phyloP scores from a whole-genome alignment of 768 basidiomycete species.

The Naganishia vaughanmartiniae region DNA sequence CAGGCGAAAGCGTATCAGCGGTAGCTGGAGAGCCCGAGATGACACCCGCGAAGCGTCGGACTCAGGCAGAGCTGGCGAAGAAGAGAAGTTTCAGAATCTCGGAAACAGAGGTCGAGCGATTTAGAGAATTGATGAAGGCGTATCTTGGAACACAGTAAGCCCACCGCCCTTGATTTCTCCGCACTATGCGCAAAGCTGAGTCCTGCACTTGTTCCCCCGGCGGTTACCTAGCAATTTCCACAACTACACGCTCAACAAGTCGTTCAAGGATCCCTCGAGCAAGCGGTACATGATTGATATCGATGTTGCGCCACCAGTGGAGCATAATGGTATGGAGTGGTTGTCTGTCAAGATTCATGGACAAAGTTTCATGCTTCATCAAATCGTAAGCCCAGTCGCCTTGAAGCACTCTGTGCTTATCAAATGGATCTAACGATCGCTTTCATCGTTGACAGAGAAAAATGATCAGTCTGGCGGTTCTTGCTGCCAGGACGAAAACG shows the following conservation, averaged over 20 bases:
- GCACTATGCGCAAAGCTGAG: not conserved
- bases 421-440: conserved; percentile 30
- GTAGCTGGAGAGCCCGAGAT: conserved; percentile 57
- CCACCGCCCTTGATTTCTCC: not conserved
- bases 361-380: conserved; percentile 98
- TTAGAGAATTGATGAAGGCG: conserved; percentile 62
- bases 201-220: too few species aligned
- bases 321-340: conserved; percentile 92
- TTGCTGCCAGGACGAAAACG: conserved; percentile 71
- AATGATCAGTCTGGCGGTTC: conserved; percentile 87
- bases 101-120: conserved; percentile 58
- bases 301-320: conserved; percentile 79
- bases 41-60: conserved; percentile 25
- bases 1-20: conserved; percentile 56
- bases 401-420: not conserved
- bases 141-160: conserved; percentile 75
- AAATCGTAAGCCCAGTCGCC: conserved; percentile 60
- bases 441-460: conserved; percentile 66
- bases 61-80: conserved; percentile 32
- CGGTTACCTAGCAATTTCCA: conserved; percentile 76
- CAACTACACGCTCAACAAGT: conserved; percentile 89
- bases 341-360: conserved; percentile 89
- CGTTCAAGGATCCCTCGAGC: conserved; percentile 76
- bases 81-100: conserved; percentile 63
- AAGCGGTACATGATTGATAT: conserved; percentile 84